These are phyloP conservation scores for Penicillium hordei DNA, from an alignment of 2,329 filamentous ascomycete species.

Conservation along the genomic window DNA sequence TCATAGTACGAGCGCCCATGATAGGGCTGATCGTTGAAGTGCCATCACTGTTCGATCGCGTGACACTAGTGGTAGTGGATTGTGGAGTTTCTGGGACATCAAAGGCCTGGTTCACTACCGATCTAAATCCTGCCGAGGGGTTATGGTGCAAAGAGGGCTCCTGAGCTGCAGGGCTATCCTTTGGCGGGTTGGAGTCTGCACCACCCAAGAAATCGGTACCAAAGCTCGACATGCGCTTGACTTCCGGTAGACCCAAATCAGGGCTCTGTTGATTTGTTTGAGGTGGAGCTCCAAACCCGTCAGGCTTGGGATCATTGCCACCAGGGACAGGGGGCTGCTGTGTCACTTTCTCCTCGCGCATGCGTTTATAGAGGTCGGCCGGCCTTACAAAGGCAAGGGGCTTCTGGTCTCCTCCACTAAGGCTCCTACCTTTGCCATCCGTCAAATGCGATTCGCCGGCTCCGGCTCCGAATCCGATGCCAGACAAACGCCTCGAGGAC, in stretches of 20 bases:
- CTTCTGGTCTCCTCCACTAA: slow-evolving; percentile 43
- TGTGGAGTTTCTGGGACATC: slow-evolving; percentile 57
- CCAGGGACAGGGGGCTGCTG: background rate
- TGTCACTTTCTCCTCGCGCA: slow-evolving; percentile 60
- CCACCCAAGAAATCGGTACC: slow-evolving; percentile 29
- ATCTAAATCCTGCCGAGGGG: slow-evolving; percentile 56
- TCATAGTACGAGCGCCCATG: slow-evolving; percentile 48
- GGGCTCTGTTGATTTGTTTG: slow-evolving; percentile 17
- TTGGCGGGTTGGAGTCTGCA: slow-evolving; percentile 15
- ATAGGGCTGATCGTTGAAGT: slow-evolving; percentile 66
- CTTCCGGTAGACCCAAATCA: slow-evolving; percentile 40
- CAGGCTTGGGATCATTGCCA: background rate
- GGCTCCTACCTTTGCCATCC: slow-evolving; percentile 24
- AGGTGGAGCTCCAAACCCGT: background rate
- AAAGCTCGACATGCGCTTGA: slow-evolving; percentile 45
- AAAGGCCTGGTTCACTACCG: slow-evolving; percentile 66
- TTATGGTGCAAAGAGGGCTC: slow-evolving; percentile 50
- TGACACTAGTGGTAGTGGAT: slow-evolving; percentile 55
- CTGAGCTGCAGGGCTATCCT: slow-evolving; percentile 12
- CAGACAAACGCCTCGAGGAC: slow-evolving; percentile 21
- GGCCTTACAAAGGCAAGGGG: slow-evolving; percentile 67
- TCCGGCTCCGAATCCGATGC: slow-evolving; percentile 11
- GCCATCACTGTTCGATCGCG: slow-evolving; percentile 61
- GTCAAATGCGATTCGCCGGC: slow-evolving; percentile 18
- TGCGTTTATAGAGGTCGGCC: slow-evolving; percentile 72